These are phyloP conservation scores for Ambrosia artemisiifolia DNA, from an alignment of 129 eudicot genomes.

Conservation along the genomic window DNA sequence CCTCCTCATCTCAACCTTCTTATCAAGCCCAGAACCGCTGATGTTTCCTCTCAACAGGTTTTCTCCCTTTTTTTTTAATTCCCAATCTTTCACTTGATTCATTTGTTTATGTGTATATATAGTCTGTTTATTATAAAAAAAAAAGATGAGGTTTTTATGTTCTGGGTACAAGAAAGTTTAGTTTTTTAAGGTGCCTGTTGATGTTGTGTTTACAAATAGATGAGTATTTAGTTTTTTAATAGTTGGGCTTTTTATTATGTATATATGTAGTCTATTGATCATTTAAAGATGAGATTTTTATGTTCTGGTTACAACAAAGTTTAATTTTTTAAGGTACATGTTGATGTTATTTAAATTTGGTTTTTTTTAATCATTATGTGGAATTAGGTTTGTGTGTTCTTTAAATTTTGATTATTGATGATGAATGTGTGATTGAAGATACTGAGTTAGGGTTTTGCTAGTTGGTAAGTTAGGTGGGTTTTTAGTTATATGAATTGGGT, in stretches of 20 bases:
- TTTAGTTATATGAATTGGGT: background rate
- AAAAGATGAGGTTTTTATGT: background rate
- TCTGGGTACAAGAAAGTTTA: background rate
- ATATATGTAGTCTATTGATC: too few relatives aligned
- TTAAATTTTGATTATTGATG: background rate
- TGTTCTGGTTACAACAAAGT: background rate
- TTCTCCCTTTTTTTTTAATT: background rate
- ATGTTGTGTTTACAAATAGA: too few relatives aligned
- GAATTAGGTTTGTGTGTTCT: background rate
- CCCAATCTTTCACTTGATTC: background rate
- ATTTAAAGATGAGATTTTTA: background rate
- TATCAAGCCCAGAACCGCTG: slow-evolving; percentile 88
- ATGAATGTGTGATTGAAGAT: background rate
- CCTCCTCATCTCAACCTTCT: slow-evolving; percentile 71
- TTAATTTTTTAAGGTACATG: background rate
- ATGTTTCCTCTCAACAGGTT: slow-evolving; percentile 83
- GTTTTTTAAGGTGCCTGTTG: background rate
- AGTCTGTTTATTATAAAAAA: too few relatives aligned
- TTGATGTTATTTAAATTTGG: background rate
- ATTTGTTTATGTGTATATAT: background rate
- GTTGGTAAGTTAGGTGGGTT: background rate
- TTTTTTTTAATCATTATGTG: background rate
- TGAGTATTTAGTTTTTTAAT: too few relatives aligned
- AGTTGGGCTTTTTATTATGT: too few relatives aligned
- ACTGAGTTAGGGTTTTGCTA: background rate